phyloP scores from a whole-genome alignment of 352 stramenopile species.

The Hyaloperonospora brassicae region DNA sequence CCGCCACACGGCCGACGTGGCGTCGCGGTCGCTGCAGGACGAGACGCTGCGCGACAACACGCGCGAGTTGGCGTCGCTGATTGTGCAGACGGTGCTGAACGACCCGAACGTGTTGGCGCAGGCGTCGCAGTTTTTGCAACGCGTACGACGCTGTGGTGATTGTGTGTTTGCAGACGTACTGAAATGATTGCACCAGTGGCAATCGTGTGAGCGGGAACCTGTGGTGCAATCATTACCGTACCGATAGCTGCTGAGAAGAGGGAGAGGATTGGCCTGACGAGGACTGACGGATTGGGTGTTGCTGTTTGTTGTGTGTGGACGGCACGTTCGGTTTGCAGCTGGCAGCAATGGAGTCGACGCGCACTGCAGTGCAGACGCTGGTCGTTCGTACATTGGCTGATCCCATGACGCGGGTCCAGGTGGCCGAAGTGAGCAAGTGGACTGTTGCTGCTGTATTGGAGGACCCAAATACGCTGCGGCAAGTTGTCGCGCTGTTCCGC shows the following conservation, averaged over 20 bases:
- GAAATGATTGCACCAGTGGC: constrained; percentile 21
- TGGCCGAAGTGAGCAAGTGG: constrained; percentile 43
- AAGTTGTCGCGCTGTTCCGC: constrained; percentile 49
- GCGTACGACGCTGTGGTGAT: constrained; percentile 20
- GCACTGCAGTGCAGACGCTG: constrained; percentile 38
- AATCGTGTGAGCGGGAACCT: background rate
- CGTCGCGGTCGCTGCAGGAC: constrained; percentile 74
- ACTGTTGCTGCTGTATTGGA: constrained; percentile 38
- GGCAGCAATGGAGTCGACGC: constrained; percentile 57
- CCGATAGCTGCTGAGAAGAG: background rate
- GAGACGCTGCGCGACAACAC: constrained; percentile 71
- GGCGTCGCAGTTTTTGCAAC: constrained; percentile 63
- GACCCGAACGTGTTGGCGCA: constrained; percentile 79
- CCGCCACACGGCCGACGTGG: constrained; percentile 77
- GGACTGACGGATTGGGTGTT: no score
- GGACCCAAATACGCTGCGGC: constrained; percentile 45
- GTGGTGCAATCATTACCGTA: constrained; percentile 15
- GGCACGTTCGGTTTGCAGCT: constrained; percentile 31
- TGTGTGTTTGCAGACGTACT: constrained; percentile 5
- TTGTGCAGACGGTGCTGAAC: constrained; percentile 82
- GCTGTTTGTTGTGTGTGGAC: background rate
- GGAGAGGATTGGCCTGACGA: background rate
- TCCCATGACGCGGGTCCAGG: constrained; percentile 39
- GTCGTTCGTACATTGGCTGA: constrained; percentile 62
- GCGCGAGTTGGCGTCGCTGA: constrained; percentile 69